Evolutionary conservation across 23 red algal genomes (phyloP), one percentile per base, ranked within the genome.

Genomic region (Gracilaria gracilis): DNA sequence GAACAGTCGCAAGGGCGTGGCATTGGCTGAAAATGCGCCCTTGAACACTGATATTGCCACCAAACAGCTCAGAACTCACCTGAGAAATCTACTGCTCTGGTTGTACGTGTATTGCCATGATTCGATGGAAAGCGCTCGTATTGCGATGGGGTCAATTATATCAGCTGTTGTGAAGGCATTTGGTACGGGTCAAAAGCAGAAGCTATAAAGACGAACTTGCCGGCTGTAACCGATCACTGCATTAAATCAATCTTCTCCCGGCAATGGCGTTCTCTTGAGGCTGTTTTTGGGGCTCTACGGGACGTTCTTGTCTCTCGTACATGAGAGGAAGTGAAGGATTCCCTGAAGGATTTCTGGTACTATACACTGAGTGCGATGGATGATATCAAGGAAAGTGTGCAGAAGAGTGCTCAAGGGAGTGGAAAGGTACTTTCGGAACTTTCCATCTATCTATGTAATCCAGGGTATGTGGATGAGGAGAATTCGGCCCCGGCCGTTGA

Each of bases 311-410:
- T 50, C 5, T 84, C 80, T 34, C 74, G 80, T 23, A 83, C 58
- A 54, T 93, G 80, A 80, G 64, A 61, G 19, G 36, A 84, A 37
- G 80, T 93, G 51, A 85, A 84, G 48, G 80, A 84, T 42, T 61
- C 54, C 27, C 25, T 93, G 23, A 50, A 34, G 49, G 80, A 85
- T 4, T 79, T 93, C 48, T 93, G 90, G 90, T 72, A 62, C 32
- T 21, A 82, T 24, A 79, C 51, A 17, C 62, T 75, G 79, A 32
- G 90, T 12, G 80, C 90, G 29, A 79, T 93, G 48, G 90, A 93
- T 77, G 90, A 93, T 54, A 85, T 93, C 49, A 93, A 93, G 62
- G 90, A 93, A 53, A 93, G 67, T 28, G 90, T 93, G 29, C 77
- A 80, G 27, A 65, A 61, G 66, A 61, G 55, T 2, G 79, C 78